Base-by-base conservation (phyloP, 305 asterid genomes). In the Rubia peregrina region DNA sequence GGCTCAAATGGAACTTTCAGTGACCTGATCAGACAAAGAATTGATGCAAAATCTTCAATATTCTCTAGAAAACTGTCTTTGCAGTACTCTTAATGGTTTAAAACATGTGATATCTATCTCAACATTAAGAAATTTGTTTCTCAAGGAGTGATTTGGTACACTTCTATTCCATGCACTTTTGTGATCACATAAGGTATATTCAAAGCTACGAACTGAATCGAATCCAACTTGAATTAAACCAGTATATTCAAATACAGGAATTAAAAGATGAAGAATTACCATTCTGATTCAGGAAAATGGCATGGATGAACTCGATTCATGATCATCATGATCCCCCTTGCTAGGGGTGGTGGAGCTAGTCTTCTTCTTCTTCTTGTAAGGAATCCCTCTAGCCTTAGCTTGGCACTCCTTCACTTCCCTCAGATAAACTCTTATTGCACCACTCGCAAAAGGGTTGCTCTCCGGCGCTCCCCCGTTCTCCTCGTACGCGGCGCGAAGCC, bases 381-480 rank as follows among this genome's bases (percentile, higher is more conserved):
- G 90, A 14, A 87, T 84, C 68, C 93, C 93, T 53, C 94, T 83
- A 4, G 94, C 94, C 75, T 86, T 88, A 33, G 88, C 80, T 64
- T 88, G 94, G 70, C 81, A 76, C 74, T 88, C 94, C 81, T 88
- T 88, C 64, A 88, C 91, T 46, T 86, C 90, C 86, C 89, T 84
- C 26, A 88, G 61, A 44, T 85, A 88, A 60, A 83, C 76, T 80
- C 90, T 74, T 44, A 88, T 84, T 0, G 88, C 82, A 0, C 89
- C 85, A 30, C 83, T 81, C 0, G 89, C 94, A 30, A 88, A 88
- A 21, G 94, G 94, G 82, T 88, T 88, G 70, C 62, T 84, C 74
- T 85, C 94, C 10, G 84, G 85, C 16, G 88, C 72, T 10, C 94
- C 94, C 0, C 94, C 94, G 81, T 88, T 84, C 81, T 87, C 92